Evolutionary conservation across 441 rosid genomes (phyloP), one percentile per base, ranked within the genome.

Genomic region (Pelargonium citronellum): DNA sequence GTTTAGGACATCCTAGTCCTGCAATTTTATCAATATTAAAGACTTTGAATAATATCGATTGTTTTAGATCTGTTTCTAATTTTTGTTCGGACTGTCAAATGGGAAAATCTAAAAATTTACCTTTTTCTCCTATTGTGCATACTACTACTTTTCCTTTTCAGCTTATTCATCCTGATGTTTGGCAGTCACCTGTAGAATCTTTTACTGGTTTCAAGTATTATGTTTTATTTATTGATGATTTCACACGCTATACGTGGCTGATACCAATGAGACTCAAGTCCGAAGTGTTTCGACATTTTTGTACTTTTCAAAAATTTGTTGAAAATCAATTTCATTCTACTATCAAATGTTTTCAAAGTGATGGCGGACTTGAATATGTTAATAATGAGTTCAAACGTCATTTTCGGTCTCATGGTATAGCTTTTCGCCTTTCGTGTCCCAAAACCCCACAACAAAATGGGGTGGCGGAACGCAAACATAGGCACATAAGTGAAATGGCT

Each of bases 211-310:
- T 20, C 20, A 7, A 11, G 1, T 64, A 22, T 30, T 64, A 64
- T 34, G 67, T 64, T 7, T 8, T 64, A 2, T 27, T 64, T 64
- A 37, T 64, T 11, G 43, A 64, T 64, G 67, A 64, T 22, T 64
- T 8, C 4, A 22, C 67, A 1, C 8, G 67, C 2, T 27, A 64
- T 5, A 19, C 41, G 0, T 64, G 67, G 67, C 1, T 64, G 11
- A 20, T 64, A 1, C 67, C 39, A 4, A 64, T 24, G 43, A 19
- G 20, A 16, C 7, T 8, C 4, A 64, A 63, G 9, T 13, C n/a
- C 11, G 37, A 63, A 19, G 66, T 63, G 8, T 30, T 19, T 7
- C 0, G 12, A 2, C 66, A 63, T 7, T 63, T 63, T 63, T 12
- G 41, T 0, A 19, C 27, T 0, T 63, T 63, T 20, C 17, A 63